Evolutionary conservation across 176 grass and related monocot genomes (phyloP), one percentile per base, ranked within the genome.

Genomic region (Phoenix roebelenii): DNA sequence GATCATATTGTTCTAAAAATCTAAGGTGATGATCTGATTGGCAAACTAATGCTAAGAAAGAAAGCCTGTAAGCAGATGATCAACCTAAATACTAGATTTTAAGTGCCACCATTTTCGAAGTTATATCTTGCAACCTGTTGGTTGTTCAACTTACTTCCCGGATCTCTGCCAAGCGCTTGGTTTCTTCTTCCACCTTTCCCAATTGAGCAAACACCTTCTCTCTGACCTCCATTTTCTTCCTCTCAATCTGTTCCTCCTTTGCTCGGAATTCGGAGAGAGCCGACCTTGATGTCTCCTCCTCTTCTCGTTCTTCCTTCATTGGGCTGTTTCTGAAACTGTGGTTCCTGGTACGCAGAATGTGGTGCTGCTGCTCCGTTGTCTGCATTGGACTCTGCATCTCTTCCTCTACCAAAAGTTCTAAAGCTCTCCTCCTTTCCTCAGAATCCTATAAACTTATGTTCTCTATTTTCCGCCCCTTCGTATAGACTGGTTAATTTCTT

Each of bases 161-260:
- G 55, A 98, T 85, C 76, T 78, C 66, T 5, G 87, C 81, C 67
- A 98, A 80, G 16, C 87, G 78, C 63, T 98, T 98, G 52, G 87
- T 83, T 63, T 92, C 87, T 75, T 92, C 84, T 72, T 98, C 93
- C 16, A 89, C 93, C 10, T 87, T 87, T 1, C 87, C 93, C 61
- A 98, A 68, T 64, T 88, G 87, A 7, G 84, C 81, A 66, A 92
- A 98, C 60, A 97, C 72, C 79, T 88, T 91, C 25, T 89, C 87
- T 65, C 73, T 51, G 16, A 97, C 80, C 74, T 91, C 93, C 87
- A 88, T 75, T 73, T 88, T 97, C 68, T 80, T 87, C 68, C 84
- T 70, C 76, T 91, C 87, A 50, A 91, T 91, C 79, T 85, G 78
- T 65, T 97, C 93, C 64, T 95, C 93, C 82, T 98, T 98, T 16